Percentiles rank a stretch among this genome's conserved stretches.
phyloP scores from a whole-genome alignment of 2,329 filamentous ascomycete genomes.

The Claviceps digitariae region DNA sequence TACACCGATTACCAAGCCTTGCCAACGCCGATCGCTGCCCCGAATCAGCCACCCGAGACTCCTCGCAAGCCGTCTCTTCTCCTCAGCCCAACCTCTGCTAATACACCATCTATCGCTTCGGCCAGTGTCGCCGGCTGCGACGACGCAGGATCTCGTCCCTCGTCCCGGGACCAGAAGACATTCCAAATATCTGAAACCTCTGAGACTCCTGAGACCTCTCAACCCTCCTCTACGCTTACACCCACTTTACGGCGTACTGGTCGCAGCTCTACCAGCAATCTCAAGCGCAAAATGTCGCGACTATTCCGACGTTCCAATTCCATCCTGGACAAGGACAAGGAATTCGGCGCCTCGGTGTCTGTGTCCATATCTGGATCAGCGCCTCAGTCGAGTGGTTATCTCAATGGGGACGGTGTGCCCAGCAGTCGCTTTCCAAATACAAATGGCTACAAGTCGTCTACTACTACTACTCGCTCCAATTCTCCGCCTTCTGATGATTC shows the following conservation, averaged over 20 bases:
- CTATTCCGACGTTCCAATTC: constrained; percentile 33
- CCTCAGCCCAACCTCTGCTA: not conserved
- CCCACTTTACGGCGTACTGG: constrained; percentile 27
- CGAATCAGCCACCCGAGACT: constrained; percentile 4
- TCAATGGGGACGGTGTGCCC: constrained; percentile 2
- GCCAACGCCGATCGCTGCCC: constrained; percentile 12
- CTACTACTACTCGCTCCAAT: constrained; percentile 32
- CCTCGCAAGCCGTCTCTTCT: constrained; percentile 8
- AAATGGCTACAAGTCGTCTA: constrained; percentile 25
- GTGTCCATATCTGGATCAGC: constrained; percentile 13
- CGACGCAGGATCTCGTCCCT: not conserved
- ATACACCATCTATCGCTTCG: not conserved
- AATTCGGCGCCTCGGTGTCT: constrained; percentile 8
- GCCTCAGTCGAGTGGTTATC: constrained; percentile 3
- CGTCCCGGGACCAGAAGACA: constrained; percentile 7
- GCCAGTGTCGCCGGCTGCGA: not conserved
- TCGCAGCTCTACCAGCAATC: constrained; percentile 28
- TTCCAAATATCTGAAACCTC: not conserved
- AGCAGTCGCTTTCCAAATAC: constrained; percentile 29
- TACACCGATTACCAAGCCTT: constrained; percentile 15
- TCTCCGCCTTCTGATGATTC: constrained; percentile 37
- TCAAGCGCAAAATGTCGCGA: constrained; percentile 36
- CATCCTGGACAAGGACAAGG: constrained; percentile 14
- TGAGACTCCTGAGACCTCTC: not conserved
- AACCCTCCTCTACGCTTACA: not conserved